phyloP scores from a whole-genome alignment of 78 protist genomes.

The Dictyostelium firmibasis region DNA sequence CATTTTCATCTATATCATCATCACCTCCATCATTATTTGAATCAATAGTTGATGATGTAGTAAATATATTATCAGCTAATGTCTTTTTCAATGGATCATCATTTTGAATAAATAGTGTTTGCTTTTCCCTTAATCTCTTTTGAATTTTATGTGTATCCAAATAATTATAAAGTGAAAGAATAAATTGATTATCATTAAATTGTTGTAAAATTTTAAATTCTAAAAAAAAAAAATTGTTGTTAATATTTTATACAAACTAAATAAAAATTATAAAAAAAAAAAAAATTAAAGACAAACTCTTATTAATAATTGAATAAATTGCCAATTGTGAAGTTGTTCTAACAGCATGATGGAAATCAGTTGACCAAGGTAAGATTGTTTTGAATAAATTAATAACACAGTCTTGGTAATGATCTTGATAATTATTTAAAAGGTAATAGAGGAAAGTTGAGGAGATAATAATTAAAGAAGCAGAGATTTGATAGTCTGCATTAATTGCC shows the following conservation, averaged over 20 bases:
- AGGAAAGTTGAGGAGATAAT: conserved; percentile 53
- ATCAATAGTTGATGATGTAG: not conserved
- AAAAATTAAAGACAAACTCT: conserved; percentile 1
- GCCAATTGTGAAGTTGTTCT: conserved; percentile 62
- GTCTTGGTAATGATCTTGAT: not conserved
- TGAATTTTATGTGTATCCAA: conserved; percentile 36
- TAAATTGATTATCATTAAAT: conserved; percentile 28
- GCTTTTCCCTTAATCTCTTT: conserved; percentile 68
- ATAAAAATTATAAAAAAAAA: not conserved
- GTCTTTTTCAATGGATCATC: conserved; percentile 61
- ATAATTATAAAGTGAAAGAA: conserved; percentile 17
- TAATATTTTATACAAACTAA: not conserved
- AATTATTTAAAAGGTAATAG: conserved; percentile 36
- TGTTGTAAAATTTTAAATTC: conserved; percentile 35
- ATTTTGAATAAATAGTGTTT: conserved; percentile 65
- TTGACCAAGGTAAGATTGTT: conserved; percentile 55
- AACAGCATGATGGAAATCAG: conserved; percentile 80
- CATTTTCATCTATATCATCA: not conserved
- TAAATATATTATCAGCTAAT: conserved; percentile 30
- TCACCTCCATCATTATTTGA: not conserved
- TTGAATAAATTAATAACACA: conserved; percentile 13
- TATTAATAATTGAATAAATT: conserved; percentile 42
- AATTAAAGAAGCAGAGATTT: conserved; percentile 49
- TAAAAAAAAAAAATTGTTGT: not conserved
- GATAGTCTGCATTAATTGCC: conserved; percentile 42